Evolutionary conservation across 306 rosid species (phyloP).

Genomic region (Abrus precatorius): DNA sequence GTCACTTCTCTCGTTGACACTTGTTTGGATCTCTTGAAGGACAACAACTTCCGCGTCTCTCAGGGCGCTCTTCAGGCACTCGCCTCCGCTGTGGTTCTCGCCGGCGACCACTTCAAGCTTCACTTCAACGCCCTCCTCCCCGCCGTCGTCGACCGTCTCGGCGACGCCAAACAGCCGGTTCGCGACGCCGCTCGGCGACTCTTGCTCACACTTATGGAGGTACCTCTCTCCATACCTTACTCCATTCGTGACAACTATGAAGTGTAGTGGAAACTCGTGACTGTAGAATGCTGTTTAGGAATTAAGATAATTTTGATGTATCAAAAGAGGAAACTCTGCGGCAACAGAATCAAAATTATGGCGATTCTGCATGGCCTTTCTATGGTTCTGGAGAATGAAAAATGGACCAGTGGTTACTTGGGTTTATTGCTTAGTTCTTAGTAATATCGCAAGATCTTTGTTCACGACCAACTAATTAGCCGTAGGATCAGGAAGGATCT

Average conservation of each 20-base stretch:
- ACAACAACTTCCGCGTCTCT: conserved; percentile 89
- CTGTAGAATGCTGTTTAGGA: conserved; percentile 3
- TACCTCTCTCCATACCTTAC: not conserved
- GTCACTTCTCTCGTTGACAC: conserved; percentile 86
- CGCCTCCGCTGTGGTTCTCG: conserved; percentile 96
- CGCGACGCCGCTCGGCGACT: conserved; percentile 96
- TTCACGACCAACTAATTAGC: not conserved
- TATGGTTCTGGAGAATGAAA: conserved; percentile 5
- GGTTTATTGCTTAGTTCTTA: conserved; percentile 14
- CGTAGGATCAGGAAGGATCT: conserved; percentile 1
- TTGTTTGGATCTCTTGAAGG: conserved; percentile 96
- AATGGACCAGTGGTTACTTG: conserved; percentile 21
- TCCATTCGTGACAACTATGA: not conserved
- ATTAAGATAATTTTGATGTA: conserved; percentile 15
- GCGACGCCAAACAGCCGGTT: conserved; percentile 97
- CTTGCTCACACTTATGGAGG: conserved; percentile 99
- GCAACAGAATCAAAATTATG: conserved; percentile 12
- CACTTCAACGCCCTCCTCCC: conserved; percentile 98
- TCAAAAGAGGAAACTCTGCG: not conserved
- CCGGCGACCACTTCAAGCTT: conserved; percentile 94
- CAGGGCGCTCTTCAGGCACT: conserved; percentile 97
- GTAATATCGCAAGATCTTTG: not conserved
- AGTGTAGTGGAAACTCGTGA: conserved; percentile 9
- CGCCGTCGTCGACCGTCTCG: conserved; percentile 92
- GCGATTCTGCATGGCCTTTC: conserved; percentile 18